Base-by-base conservation (phyloP, 352 stramenopile species). In the Globisporangium orthogonon region DNA sequence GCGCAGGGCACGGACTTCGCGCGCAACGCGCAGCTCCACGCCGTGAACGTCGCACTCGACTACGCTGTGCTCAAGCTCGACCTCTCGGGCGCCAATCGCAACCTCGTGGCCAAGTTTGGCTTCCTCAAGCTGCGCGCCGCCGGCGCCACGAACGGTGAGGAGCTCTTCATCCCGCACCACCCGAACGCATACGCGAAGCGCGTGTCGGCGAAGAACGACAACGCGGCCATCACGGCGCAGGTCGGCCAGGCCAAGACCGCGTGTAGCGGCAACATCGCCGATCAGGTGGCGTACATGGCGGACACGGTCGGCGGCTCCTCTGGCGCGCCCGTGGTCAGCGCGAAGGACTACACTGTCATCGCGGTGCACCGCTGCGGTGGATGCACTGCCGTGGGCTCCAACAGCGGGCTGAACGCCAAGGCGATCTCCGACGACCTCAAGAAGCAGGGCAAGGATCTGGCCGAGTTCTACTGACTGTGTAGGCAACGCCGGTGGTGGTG, bases 61-160 rank as follows among this genome's bases (percentile, higher is more conserved):
- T 75, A 73, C 45, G 67, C 62, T 14, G 56, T 74, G 47, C 40
- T 74, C 28, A 60, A 62, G 40, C 44, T 74, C n/a, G 51, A 69
- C 23, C 13, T 52, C 23, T 28, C 47, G 40, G 23, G 50, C 14
- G n/a, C 33, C 15, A 54, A 33, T 33, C 9, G 47, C 13, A 46
- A 63, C 23, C n/a, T 74, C 9, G 41, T 61, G 5, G 11, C 33
- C 48, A 58, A 63, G 47, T 71, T 60, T 30, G 61, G 67, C 6
- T 70, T 23, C 49, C 18, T 71, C 13, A 67, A 40, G 39, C 44
- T 74, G 3, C 60, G 63, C 7, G 40, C 41, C 0, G 9, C 39
- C 17, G 54, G 54, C 15, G 55, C 52, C 9, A 59, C 40, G 1
- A 47, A 45, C 7, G 56, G 49, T 3, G 67, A 74, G 23, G 33